These are phyloP conservation scores for Amoebophrya sp. DNA, from an alignment of 169 alveolate species.

Conservation along the genomic window DNA sequence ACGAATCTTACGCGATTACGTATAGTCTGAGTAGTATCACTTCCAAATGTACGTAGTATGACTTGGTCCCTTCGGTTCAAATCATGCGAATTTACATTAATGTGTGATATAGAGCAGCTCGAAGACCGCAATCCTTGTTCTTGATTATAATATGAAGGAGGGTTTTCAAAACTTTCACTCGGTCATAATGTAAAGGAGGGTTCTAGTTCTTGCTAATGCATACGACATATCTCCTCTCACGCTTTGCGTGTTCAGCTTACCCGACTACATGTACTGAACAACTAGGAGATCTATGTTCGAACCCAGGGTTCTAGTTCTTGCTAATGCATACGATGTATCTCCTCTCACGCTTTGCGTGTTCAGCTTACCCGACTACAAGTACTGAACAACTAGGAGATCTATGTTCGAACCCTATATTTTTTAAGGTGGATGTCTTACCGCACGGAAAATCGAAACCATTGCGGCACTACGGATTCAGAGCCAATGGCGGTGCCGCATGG, in stretches of 20 bases:
- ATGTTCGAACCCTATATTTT: neutral
- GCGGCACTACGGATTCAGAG: neutral
- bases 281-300: neutral
- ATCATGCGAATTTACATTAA: too few species aligned
- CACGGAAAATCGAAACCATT: neutral
- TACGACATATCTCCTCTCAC: neutral
- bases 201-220: neutral
- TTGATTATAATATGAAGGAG: too few species aligned
- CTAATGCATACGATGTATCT: neutral
- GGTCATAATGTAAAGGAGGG: too few species aligned
- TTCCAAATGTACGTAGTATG: too few species aligned
- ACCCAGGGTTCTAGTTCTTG: neutral
- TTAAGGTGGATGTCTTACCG: neutral
- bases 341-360: neutral
- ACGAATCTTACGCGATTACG: too few species aligned
- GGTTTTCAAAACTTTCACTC: too few species aligned
- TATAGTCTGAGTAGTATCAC: too few species aligned
- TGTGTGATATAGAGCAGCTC: too few species aligned
- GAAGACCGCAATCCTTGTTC: too few species aligned
- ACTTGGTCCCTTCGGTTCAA: too few species aligned
- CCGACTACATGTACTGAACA: neutral
- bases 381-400: neutral
- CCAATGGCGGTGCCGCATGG: slow-evolving; percentile 5
- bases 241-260: neutral
- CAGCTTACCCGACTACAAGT: neutral